These are phyloP conservation scores for Tephrocybe sp. DNA, from an alignment of 768 basidiomycete species.

Conservation along the genomic window DNA sequence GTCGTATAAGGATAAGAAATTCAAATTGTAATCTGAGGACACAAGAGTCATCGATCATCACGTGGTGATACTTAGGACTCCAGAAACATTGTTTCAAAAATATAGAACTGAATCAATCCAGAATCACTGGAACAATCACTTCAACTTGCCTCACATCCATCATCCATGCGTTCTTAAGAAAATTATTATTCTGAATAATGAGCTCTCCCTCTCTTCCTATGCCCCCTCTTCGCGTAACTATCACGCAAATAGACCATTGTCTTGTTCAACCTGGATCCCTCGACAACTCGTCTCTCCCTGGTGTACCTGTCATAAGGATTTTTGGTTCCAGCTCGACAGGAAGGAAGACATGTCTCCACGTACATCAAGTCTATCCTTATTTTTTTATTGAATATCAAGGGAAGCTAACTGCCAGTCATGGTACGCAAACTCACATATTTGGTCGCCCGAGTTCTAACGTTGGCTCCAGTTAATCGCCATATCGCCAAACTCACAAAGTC, in stretches of 20 bases:
- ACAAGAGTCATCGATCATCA: background rate
- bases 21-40: no score
- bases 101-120: no score
- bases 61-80: no score
- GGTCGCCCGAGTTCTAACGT: constrained; percentile 4
- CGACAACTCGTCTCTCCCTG: constrained; percentile 59
- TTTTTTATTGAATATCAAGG: constrained; percentile 83
- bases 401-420: constrained; percentile 57
- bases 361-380: constrained; percentile 95
- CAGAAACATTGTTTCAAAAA: no score
- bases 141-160: no score
- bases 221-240: constrained; percentile 37
- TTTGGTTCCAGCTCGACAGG: constrained; percentile 81
- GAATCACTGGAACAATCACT: no score
- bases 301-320: constrained; percentile 80
- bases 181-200: constrained; percentile 4
- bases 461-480: constrained; percentile 65
- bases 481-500: constrained; percentile 67
- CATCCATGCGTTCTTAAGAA: no score
- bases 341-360: constrained; percentile 78
- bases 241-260: constrained; percentile 64
- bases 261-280: constrained; percentile 57
- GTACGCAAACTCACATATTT: constrained; percentile 34
- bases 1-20: background rate
- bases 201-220: background rate